Evolutionary conservation across 352 stramenopile genomes (phyloP).

Genomic region (Peronospora destructor): DNA sequence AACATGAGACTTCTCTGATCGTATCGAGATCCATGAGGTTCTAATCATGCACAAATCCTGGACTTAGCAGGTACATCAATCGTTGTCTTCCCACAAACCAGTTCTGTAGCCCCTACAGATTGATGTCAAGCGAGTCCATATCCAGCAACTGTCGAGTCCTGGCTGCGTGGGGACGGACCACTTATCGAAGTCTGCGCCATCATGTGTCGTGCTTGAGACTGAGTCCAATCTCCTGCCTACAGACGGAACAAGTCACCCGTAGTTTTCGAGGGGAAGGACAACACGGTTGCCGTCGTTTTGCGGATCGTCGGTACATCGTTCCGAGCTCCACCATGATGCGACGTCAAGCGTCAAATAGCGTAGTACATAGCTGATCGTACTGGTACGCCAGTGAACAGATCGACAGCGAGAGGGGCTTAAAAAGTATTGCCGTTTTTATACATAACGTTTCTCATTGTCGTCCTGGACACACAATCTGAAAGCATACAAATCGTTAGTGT

Average conservation of each 20-base stretch:
- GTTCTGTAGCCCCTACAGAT: constrained; percentile 23
- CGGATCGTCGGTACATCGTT: neutral
- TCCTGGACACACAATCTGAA: constrained; percentile 4
- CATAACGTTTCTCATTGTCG: constrained; percentile 8
- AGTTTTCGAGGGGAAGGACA: constrained; percentile 5
- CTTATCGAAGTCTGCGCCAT: constrained; percentile 12
- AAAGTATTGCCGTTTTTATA: constrained; percentile 6
- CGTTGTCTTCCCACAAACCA: neutral
- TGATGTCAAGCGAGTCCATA: constrained; percentile 1
- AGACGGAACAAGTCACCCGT: constrained; percentile 16
- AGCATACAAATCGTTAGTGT: neutral
- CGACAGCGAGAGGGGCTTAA: constrained; percentile 2
- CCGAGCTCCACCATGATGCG: neutral
- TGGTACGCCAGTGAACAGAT: constrained; percentile 20
- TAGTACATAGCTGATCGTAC: constrained; percentile 10
- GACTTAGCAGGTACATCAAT: neutral
- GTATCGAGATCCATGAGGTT: neutral
- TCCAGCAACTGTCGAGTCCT: neutral
- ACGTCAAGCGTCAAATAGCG: neutral
- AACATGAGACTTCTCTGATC: neutral
- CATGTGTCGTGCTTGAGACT: constrained; percentile 2
- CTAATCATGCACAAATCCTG: neutral
- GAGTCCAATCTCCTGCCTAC: neutral
- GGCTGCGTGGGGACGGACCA: neutral
- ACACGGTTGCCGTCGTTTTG: constrained; percentile 7